A percentile compares a stretch with the other conserved stretches of the same genome.
These are phyloP conservation scores for Meredithiella fracta DNA, from an alignment of 2,329 filamentous ascomycete species.

Conservation along the genomic window DNA sequence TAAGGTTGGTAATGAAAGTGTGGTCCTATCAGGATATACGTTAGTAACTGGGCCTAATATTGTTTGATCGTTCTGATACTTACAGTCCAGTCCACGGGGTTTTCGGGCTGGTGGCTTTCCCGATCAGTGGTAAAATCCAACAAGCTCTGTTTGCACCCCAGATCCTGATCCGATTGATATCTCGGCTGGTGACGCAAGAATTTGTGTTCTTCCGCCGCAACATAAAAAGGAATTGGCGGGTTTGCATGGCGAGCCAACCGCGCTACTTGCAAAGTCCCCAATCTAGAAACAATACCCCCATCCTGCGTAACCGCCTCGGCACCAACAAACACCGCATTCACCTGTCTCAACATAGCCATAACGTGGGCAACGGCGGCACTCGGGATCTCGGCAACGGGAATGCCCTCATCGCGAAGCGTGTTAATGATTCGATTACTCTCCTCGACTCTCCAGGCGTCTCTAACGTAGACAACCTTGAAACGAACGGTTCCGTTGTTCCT, in stretches of 20 bases:
- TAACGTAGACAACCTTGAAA: conserved; percentile 73
- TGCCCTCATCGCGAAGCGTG: conserved; percentile 52
- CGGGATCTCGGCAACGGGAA: conserved; percentile 55
- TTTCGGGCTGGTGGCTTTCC: conserved; percentile 28
- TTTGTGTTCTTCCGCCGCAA: conserved; percentile 91
- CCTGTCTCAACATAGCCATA: conserved; percentile 36
- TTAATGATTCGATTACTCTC: conserved; percentile 59
- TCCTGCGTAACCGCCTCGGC: conserved; percentile 86
- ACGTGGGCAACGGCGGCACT: conserved; percentile 59
- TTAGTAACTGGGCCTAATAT: conserved; percentile 17
- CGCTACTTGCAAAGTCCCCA: conserved; percentile 77
- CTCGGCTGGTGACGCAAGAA: conserved; percentile 67
- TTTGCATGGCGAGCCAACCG: conserved; percentile 53
- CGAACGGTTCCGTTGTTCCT: conserved; percentile 39
- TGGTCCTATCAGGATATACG: conserved; percentile 12
- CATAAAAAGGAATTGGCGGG: conserved; percentile 56
- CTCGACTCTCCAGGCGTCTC: conserved; percentile 34
- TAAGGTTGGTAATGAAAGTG: conserved; percentile 48
- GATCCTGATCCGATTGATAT: conserved; percentile 49
- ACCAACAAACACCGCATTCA: conserved; percentile 51
- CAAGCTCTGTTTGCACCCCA: conserved; percentile 63
- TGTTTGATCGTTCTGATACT: conserved; percentile 17
- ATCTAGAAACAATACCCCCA: conserved; percentile 75
- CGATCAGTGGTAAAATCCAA: conserved; percentile 51
- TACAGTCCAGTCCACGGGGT: conserved; percentile 57